phyloP scores from a whole-genome alignment of 139 green algal species.

The Tetradesmus lagerheimii region DNA sequence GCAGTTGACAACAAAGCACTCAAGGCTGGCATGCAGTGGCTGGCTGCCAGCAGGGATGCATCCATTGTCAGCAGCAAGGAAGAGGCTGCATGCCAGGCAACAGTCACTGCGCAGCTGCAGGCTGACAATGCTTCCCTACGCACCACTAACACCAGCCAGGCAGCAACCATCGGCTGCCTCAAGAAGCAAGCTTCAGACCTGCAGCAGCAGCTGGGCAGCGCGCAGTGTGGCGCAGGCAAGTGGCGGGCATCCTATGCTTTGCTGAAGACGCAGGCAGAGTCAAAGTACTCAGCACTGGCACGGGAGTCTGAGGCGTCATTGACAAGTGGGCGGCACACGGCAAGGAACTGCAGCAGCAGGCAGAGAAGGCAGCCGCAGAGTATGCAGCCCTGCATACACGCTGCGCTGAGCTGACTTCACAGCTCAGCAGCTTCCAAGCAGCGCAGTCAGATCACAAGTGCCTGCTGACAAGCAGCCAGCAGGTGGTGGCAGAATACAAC shows the following conservation, averaged over 20 bases:
- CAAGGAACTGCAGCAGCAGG: not conserved
- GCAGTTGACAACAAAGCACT: not conserved
- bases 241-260: not conserved
- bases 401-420: not conserved
- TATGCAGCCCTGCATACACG: not conserved
- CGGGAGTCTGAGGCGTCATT: not conserved
- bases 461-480: not conserved
- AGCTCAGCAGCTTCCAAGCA: not conserved
- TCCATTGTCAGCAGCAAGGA: not conserved
- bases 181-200: not conserved
- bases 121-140: not conserved
- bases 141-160: not conserved
- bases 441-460: no score
- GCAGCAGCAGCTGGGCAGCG: not conserved
- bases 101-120: not conserved
- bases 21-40: not conserved
- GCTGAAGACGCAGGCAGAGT: not conserved
- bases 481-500: not conserved
- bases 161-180: not conserved
- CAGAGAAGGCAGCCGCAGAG: not conserved
- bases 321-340: not conserved
- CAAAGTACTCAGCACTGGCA: not conserved
- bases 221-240: not conserved
- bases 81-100: not conserved
- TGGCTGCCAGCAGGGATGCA: not conserved